Conservation (phyloP, 805 yeast species). For the Monosporozyma servazzii region DNA sequence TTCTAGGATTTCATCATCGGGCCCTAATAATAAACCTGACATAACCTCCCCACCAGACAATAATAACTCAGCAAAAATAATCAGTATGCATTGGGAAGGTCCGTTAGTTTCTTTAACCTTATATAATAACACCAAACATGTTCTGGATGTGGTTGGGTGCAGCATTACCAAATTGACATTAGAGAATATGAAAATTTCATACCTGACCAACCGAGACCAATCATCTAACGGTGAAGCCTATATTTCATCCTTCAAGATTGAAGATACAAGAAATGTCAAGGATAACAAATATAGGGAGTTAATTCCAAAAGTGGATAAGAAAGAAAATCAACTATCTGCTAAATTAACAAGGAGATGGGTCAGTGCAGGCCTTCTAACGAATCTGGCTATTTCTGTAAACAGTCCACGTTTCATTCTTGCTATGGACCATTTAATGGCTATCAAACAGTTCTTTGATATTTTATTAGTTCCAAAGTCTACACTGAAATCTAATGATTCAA, state of each 20-base stretch:
- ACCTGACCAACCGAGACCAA: slow-evolving; percentile 45
- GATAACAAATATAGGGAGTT: slow-evolving; percentile 71
- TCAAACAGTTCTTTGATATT: slow-evolving; percentile 35
- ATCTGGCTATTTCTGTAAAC: slow-evolving; percentile 56
- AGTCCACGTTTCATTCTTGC: slow-evolving; percentile 78
- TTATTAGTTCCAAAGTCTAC: slow-evolving; percentile 7
- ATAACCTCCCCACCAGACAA: neutral
- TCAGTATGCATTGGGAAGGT: slow-evolving; percentile 35
- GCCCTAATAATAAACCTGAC: slow-evolving; percentile 1
- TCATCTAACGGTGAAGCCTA: slow-evolving; percentile 51
- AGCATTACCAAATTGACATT: slow-evolving; percentile 51
- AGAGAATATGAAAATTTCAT: slow-evolving; percentile 44
- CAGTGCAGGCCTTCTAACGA: slow-evolving; percentile 34
- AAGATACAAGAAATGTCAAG: slow-evolving; percentile 55
- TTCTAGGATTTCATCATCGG: slow-evolving; percentile 14
- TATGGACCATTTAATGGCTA: slow-evolving; percentile 71
- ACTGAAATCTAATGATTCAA: slow-evolving; percentile 1
- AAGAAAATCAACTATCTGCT: slow-evolving; percentile 63
- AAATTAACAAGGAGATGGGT: slow-evolving; percentile 38
- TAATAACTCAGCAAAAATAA: slow-evolving; percentile 4
- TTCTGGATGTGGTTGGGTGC: slow-evolving; percentile 30
- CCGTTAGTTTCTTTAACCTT: slow-evolving; percentile 57
- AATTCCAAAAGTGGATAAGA: slow-evolving; percentile 58
- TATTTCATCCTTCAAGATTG: slow-evolving; percentile 64
- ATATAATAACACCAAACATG: slow-evolving; percentile 41